A percentile compares a stretch with the other conserved stretches of the same genome.
Conservation (phyloP, 2,329 filamentous ascomycete species). For the Thermothelomyces thermophilus region DNA sequence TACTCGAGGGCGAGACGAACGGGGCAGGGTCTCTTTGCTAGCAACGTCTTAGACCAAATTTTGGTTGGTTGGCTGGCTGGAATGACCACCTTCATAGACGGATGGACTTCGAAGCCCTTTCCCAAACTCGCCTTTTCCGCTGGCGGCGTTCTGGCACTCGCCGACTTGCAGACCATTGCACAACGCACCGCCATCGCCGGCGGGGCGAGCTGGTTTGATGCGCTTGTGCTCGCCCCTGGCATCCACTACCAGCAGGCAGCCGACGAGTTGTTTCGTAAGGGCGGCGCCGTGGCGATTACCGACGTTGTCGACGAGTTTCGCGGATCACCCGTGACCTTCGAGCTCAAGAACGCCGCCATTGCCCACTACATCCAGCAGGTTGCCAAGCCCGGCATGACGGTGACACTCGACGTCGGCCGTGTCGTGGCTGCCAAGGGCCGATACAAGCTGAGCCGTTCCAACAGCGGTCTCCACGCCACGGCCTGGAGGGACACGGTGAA, state of each 20-base stretch:
- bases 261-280: slow-evolving; percentile 41
- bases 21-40: no score
- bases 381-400: slow-evolving; percentile 47
- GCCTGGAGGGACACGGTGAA: slow-evolving; percentile 29
- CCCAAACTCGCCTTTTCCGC: slow-evolving; percentile 41
- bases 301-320: slow-evolving; percentile 33
- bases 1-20: no score
- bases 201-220: slow-evolving; percentile 50
- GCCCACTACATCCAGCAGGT: slow-evolving; percentile 49
- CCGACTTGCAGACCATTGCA: slow-evolving; percentile 50
- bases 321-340: slow-evolving; percentile 30
- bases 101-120: slow-evolving; percentile 41
- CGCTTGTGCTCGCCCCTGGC: slow-evolving; percentile 52
- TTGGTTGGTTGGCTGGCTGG: no score
- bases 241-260: slow-evolving; percentile 55
- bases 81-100: slow-evolving; percentile 26
- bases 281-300: slow-evolving; percentile 28
- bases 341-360: slow-evolving; percentile 46
- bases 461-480: slow-evolving; percentile 23
- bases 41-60: no score
- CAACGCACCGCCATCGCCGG: slow-evolving; percentile 51
- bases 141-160: slow-evolving; percentile 51
- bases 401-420: slow-evolving; percentile 52
- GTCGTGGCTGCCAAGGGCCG: slow-evolving; percentile 35
- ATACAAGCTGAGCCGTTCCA: slow-evolving; percentile 26